Percentiles rank a stretch among this genome's conserved stretches.
These are phyloP conservation scores for Phytophthora syringae DNA, from an alignment of 352 stramenopile genomes.

Conservation along the genomic window DNA sequence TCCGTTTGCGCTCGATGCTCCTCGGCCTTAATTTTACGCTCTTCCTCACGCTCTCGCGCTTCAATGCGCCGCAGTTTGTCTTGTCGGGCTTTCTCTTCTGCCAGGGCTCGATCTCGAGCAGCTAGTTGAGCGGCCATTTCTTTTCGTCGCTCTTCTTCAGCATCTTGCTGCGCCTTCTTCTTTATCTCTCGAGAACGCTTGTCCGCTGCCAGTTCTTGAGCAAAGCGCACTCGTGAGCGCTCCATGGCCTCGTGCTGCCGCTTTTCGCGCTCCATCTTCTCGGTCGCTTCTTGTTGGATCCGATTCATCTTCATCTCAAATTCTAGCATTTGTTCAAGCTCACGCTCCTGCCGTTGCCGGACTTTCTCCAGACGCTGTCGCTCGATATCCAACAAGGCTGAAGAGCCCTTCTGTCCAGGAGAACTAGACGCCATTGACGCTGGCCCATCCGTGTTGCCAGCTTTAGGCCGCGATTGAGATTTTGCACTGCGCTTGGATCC, in stretches of 20 bases:
- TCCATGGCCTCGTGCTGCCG: constrained; percentile 73
- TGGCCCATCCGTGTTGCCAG: constrained; percentile 1
- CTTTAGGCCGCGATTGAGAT: constrained; percentile 3
- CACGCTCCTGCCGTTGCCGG: constrained; percentile 73
- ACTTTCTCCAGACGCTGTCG: constrained; percentile 78
- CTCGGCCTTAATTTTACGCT: constrained; percentile 76
- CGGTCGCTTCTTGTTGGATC: constrained; percentile 75
- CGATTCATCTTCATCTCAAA: constrained; percentile 92
- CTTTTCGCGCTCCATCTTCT: constrained; percentile 73
- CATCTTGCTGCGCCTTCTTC: constrained; percentile 84
- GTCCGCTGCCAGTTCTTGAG: constrained; percentile 74
- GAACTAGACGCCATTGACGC: constrained; percentile 13
- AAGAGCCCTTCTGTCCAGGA: constrained; percentile 30
- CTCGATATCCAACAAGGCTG: constrained; percentile 73
- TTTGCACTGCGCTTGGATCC: constrained; percentile 20
- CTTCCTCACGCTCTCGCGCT: constrained; percentile 69
- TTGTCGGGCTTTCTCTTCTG: constrained; percentile 80
- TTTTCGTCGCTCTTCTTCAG: constrained; percentile 79
- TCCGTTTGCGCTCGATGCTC: constrained; percentile 73
- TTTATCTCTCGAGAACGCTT: constrained; percentile 83
- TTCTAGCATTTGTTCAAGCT: constrained; percentile 92
- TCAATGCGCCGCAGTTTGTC: constrained; percentile 74
- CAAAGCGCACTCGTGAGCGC: constrained; percentile 64
- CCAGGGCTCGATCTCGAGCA: constrained; percentile 68
- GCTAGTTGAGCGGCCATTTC: constrained; percentile 74